Evolutionary conservation across 2,329 filamentous ascomycete species (phyloP).

Genomic region (Apiospora phragmitis): DNA sequence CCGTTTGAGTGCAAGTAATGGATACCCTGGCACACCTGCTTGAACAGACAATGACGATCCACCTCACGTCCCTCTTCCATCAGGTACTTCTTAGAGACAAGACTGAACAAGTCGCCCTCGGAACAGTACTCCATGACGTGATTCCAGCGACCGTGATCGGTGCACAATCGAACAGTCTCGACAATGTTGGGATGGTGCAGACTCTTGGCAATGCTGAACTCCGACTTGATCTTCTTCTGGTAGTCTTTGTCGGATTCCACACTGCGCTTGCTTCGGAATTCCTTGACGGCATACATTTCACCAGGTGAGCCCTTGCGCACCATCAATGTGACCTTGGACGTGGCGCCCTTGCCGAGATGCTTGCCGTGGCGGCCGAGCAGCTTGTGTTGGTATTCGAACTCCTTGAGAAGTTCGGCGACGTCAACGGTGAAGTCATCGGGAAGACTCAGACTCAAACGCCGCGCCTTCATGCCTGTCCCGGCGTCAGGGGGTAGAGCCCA

Average conservation of each 20-base stretch:
- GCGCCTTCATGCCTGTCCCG: conserved; percentile 75
- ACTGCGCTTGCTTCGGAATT: conserved; percentile 71
- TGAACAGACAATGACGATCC: conserved; percentile 83
- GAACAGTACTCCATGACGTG: conserved; percentile 93
- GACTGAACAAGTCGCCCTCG: conserved; percentile 75
- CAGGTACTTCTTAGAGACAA: conserved; percentile 73
- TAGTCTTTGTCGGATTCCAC: conserved; percentile 72
- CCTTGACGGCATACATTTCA: conserved; percentile 82
- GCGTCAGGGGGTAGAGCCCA: conserved; percentile 66
- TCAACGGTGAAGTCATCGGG: conserved; percentile 76
- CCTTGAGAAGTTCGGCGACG: conserved; percentile 65
- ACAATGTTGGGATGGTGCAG: conserved; percentile 87
- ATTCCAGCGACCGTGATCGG: conserved; percentile 75
- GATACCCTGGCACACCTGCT: conserved; percentile 82
- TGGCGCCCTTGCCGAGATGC: conserved; percentile 78
- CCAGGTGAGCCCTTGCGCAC: conserved; percentile 62
- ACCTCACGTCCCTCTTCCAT: conserved; percentile 61
- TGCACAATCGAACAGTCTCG: conserved; percentile 75
- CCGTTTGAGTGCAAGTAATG: conserved; percentile 80
- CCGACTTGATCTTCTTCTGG: conserved; percentile 86
- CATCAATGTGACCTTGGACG: conserved; percentile 82
- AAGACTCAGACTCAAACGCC: conserved; percentile 73
- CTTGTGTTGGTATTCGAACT: conserved; percentile 71
- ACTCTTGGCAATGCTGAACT: conserved; percentile 85
- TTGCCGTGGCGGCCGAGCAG: conserved; percentile 72